A percentile compares a stretch with the other conserved stretches of the same genome.
phyloP scores from a whole-genome alignment of 192 early-diverging fungal genomes.

The Podila minutissima region DNA sequence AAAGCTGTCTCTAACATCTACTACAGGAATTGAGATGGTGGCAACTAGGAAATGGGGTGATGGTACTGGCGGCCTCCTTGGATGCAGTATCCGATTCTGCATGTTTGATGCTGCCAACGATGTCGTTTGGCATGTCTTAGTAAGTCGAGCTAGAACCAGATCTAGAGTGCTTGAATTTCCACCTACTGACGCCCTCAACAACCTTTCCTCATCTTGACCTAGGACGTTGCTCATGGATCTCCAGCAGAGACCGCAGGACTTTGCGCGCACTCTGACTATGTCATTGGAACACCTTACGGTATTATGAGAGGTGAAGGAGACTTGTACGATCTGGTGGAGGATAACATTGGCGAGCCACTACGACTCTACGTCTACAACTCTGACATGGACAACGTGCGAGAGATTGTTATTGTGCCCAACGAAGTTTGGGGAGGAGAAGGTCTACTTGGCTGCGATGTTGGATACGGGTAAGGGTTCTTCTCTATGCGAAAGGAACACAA shows the following conservation, averaged over 20 bases:
- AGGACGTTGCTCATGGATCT: constrained; percentile 71
- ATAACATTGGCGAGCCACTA: constrained; percentile 65
- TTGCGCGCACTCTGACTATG: constrained; percentile 74
- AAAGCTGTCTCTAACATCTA: neutral
- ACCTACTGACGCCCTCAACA: too few relatives aligned
- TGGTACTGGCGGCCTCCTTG: constrained; percentile 55
- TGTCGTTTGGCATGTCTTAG: constrained; percentile 65
- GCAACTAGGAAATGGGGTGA: constrained; percentile 53
- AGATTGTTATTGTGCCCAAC: constrained; percentile 75
- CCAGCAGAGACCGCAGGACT: constrained; percentile 79
- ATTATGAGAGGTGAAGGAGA: constrained; percentile 69
- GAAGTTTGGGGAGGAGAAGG: constrained; percentile 77
- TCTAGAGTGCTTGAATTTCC: too few relatives aligned
- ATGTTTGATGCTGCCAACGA: constrained; percentile 66
- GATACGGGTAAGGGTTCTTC: constrained; percentile 64
- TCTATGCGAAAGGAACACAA: neutral
- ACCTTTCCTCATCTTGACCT: constrained; percentile 5
- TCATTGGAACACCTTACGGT: constrained; percentile 72
- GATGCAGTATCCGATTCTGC: constrained; percentile 75
- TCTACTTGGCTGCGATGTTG: constrained; percentile 79
- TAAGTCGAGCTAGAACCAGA: neutral
- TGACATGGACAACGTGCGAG: constrained; percentile 68
- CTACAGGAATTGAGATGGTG: constrained; percentile 51
- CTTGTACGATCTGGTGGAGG: constrained; percentile 69
- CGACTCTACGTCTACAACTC: constrained; percentile 76